Percentiles rank a stretch among this genome's conserved stretches.
Conservation (phyloP, 768 basidiomycete species). For the Roridomyces roridus region DNA sequence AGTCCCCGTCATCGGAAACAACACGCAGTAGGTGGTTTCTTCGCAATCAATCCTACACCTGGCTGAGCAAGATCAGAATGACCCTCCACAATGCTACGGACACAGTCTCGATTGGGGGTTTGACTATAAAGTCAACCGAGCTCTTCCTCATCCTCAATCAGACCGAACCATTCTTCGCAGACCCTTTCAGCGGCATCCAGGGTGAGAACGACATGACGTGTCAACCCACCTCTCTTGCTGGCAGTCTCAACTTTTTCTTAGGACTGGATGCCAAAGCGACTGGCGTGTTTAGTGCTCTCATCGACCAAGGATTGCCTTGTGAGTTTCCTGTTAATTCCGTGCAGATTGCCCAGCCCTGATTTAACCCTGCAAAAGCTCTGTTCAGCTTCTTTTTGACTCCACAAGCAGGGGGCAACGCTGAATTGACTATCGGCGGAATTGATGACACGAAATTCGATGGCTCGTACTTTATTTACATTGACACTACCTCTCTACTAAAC, state of each 20-base stretch:
- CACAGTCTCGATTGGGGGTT: constrained; percentile 55
- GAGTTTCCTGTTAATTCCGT: constrained; percentile 22
- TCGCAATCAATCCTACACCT: too few species aligned
- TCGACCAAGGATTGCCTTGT: constrained; percentile 57
- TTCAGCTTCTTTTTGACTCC: constrained; percentile 60
- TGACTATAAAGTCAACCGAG: constrained; percentile 41
- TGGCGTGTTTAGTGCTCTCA: constrained; percentile 54
- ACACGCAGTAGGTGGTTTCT: too few species aligned
- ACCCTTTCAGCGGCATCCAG: constrained; percentile 63
- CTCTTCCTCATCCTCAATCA: constrained; percentile 60
- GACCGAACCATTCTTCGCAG: constrained; percentile 53
- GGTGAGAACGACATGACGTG: constrained; percentile 36
- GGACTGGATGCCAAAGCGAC: constrained; percentile 57
- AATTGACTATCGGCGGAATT: constrained; percentile 59
- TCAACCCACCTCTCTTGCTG: neutral
- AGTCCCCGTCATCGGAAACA: too few species aligned
- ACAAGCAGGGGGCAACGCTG: constrained; percentile 50
- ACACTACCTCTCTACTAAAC: too few species aligned
- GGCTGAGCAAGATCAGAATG: too few species aligned
- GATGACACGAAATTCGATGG: constrained; percentile 60
- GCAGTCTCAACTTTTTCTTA: too few species aligned
- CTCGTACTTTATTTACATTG: constrained; percentile 13
- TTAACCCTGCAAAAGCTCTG: constrained; percentile 45
- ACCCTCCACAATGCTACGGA: constrained; percentile 52
- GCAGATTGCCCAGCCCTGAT: neutral